Percentiles rank a stretch among this genome's conserved stretches.
phyloP scores from a whole-genome alignment of 164 flowering plant species.

The Stephania yunnanensis region DNA sequence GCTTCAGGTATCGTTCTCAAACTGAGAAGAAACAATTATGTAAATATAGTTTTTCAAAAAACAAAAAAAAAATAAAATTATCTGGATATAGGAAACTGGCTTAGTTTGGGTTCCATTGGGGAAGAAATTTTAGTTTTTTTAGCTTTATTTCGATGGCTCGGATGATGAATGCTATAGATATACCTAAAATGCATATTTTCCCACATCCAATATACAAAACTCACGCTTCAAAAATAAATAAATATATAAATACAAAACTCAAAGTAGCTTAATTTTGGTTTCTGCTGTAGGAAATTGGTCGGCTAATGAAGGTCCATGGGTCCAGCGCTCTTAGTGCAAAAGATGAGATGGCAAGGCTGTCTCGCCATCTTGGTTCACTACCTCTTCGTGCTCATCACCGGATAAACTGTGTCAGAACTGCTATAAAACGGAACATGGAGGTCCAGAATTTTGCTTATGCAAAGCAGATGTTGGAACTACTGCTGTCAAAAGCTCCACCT shows the following conservation, averaged over 20 bases:
- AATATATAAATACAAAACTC: not conserved
- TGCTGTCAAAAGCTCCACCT: constrained; percentile 86
- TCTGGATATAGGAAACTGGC: no score
- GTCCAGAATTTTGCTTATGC: constrained; percentile 89
- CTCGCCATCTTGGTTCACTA: constrained; percentile 92
- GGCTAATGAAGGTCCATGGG: constrained; percentile 94
- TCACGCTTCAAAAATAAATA: not conserved
- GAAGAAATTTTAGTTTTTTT: no score
- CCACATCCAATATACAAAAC: not conserved
- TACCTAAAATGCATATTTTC: no score
- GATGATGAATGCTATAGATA: no score
- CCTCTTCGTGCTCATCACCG: constrained; percentile 94
- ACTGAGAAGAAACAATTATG: not conserved
- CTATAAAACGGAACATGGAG: constrained; percentile 96
- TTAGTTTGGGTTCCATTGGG: no score
- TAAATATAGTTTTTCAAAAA: no score
- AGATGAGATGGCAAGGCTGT: constrained; percentile 95
- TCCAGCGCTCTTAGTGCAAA: constrained; percentile 93
- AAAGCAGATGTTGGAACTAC: constrained; percentile 97
- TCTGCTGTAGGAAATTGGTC: constrained; percentile 67
- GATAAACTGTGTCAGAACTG: constrained; percentile 89
- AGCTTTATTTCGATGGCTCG: no score
- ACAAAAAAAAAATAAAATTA: no score
- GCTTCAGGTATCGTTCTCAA: constrained; percentile 57
- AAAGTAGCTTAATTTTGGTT: not conserved